phyloP scores from a whole-genome alignment of 768 basidiomycete genomes.

The Lentinula raphanica region DNA sequence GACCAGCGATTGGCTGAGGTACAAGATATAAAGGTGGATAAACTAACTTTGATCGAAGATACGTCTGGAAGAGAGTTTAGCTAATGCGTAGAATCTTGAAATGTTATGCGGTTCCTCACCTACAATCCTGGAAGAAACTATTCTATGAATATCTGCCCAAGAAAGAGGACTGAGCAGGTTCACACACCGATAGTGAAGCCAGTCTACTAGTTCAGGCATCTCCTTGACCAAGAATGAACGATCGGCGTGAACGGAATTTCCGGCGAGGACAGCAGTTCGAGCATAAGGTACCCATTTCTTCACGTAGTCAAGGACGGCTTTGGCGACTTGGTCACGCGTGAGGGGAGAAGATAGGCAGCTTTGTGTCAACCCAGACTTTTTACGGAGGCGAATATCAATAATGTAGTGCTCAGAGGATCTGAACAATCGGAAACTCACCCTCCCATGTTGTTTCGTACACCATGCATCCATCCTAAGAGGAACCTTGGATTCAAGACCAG shows the following conservation, averaged over 20 bases:
- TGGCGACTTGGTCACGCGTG: conserved; percentile 52
- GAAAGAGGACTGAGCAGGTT: not conserved
- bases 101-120: conserved; percentile 41
- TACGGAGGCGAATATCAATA: not conserved
- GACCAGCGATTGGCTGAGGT: not conserved
- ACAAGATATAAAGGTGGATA: not conserved
- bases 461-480: conserved; percentile 74
- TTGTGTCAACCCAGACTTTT: conserved; percentile 74
- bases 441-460: conserved; percentile 80
- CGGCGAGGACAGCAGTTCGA: conserved; percentile 68
- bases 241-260: conserved; percentile 85
- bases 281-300: conserved; percentile 76
- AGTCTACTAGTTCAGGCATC: conserved; percentile 78
- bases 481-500: conserved; percentile 1
- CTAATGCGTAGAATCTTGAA: not conserved
- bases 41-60: conserved; percentile 69
- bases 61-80: conserved; percentile 48
- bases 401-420: not conserved
- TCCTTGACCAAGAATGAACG: conserved; percentile 63
- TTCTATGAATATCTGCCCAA: conserved; percentile 3
- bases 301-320: conserved; percentile 68
- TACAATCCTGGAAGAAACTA: conserved; percentile 47
- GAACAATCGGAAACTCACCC: conserved; percentile 34
- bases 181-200: conserved; percentile 73
- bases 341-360: conserved; percentile 73